A percentile compares a stretch with the other conserved stretches of the same genome.
Evolutionary conservation across 345 rosid genomes (phyloP).

Genomic region (Cardiospermum halicacabum): DNA sequence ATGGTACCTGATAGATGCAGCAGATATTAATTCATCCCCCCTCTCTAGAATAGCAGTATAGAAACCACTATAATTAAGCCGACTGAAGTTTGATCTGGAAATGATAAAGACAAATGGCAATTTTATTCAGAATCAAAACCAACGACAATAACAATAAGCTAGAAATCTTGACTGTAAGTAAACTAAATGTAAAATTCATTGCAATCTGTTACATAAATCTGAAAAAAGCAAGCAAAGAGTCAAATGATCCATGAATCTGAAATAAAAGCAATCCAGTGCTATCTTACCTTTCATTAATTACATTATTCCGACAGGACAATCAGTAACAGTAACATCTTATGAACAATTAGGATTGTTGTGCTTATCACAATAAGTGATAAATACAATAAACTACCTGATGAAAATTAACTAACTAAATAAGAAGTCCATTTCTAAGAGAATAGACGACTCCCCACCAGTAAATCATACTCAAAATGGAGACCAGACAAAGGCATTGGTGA

Average conservation of each 20-base stretch:
- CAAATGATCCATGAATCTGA: slow-evolving; percentile 1
- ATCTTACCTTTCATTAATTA: neutral
- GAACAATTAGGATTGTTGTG: neutral
- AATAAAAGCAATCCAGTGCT: neutral
- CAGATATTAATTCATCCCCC: slow-evolving; percentile 84
- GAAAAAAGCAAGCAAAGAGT: neutral
- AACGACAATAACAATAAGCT: no score
- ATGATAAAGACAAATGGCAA: slow-evolving; percentile 9
- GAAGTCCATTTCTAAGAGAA: neutral
- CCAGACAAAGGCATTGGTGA: neutral
- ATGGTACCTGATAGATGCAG: slow-evolving; percentile 77
- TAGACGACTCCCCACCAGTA: neutral
- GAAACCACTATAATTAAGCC: slow-evolving; percentile 74
- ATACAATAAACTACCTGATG: slow-evolving; percentile 1
- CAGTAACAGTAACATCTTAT: neutral
- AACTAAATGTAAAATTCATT: neutral
- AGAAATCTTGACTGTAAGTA: neutral
- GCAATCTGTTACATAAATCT: neutral
- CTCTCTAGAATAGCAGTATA: slow-evolving; percentile 76
- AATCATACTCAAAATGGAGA: neutral
- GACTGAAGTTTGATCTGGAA: slow-evolving; percentile 69
- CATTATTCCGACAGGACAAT: neutral
- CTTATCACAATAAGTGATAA: neutral
- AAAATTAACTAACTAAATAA: neutral
- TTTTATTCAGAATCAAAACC: neutral